Conservation (phyloP, 768 basidiomycete genomes). For the Infundibulicybe gibba region DNA sequence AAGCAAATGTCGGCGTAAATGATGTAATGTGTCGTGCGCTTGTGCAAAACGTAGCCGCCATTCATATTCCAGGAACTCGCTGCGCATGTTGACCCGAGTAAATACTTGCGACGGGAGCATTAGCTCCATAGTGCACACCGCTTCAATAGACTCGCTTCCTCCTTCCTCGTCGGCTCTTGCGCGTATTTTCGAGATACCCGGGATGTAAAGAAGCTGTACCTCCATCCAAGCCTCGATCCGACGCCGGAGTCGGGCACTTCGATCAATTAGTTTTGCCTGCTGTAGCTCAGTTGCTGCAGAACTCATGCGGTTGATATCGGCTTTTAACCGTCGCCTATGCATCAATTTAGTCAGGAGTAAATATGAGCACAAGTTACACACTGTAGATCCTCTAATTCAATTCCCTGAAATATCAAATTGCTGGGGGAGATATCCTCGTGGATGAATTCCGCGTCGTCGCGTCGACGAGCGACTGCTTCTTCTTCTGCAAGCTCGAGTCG, state of each 20-base stretch:
- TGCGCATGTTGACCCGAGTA: neutral
- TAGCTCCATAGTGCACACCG: neutral
- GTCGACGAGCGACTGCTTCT: neutral
- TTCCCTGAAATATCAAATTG: neutral
- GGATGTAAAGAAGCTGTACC: slow-evolving; percentile 3
- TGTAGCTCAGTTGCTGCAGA: neutral
- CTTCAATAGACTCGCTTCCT: neutral
- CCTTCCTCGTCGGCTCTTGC: neutral
- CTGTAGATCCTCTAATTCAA: neutral
- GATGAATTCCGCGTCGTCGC: neutral
- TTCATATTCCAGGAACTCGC: neutral
- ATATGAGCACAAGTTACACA: neutral
- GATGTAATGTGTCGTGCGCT: neutral
- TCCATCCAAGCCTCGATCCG: neutral
- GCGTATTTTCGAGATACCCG: neutral
- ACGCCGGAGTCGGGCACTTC: neutral
- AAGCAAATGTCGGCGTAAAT: neutral
- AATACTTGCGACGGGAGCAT: slow-evolving; percentile 1
- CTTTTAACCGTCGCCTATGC: neutral
- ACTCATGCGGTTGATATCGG: neutral
- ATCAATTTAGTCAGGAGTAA: neutral
- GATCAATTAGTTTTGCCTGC: neutral
- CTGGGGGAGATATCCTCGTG: neutral
- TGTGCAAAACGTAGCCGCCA: slow-evolving; percentile 2
- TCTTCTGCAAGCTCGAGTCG: neutral